Evolutionary conservation across 202 grass and related monocot genomes (phyloP), one percentile per base, ranked within the genome.

Genomic region (Zoysia matrella): DNA sequence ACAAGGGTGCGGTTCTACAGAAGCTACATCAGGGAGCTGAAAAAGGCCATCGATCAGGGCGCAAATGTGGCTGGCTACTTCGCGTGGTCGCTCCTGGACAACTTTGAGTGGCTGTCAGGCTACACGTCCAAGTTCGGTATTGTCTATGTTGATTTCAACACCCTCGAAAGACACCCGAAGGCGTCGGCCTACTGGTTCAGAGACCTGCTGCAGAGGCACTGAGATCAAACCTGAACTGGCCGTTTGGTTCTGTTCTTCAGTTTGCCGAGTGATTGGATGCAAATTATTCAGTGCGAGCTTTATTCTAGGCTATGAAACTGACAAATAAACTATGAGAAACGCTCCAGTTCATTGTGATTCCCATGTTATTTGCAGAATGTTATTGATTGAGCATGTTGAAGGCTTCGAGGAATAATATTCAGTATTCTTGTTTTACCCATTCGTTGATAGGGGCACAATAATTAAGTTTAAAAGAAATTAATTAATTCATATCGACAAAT

Each of bases 61-160:
- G 57, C 57, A 60, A 60, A 60, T 30, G 57, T 60, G 57, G 57
- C 57, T 60, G 57, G 57, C 57, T 60, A 60, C 57, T 60, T 60
- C n/a, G 57, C 57, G 2, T 60, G 57, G 57, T 60, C 57, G 22
- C 57, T 60, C 57, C 57, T 60, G 22, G 57, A 60, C n/a, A 60
- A 60, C 57, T 60, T 60, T 7, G 57, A 60, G 80, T 94, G 94
- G 91, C 64, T 46, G 40, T 74, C 87, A 30, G 94, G 94, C 4
- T 94, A 94, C 85, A 81, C 89, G 1, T 94, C 91, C 46, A 91
- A 93, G 56, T 97, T 97, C 5, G 94, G 94, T 55, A 82, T 94
- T 36, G 89, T 94, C 44, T 94, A 97, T 6, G 91, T 94, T 1
- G 91, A 97, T 74, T 97, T 82, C 84, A 79, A 85, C 6, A 82